Evolutionary conservation across 768 basidiomycete genomes (phyloP), one percentile per base, ranked within the genome.

Genomic region (Mycena floridula): DNA sequence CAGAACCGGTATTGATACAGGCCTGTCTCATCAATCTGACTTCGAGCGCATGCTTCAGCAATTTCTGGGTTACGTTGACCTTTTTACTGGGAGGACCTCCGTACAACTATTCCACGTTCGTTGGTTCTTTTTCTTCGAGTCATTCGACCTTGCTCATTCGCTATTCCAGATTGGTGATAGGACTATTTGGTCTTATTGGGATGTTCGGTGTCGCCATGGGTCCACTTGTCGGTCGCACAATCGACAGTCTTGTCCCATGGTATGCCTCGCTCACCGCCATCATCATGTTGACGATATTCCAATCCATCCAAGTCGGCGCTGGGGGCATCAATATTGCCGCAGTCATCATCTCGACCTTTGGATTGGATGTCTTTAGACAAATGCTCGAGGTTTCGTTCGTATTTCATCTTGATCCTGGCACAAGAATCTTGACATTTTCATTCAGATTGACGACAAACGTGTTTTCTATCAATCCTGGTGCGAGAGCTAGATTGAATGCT

Each of bases 1-100:
- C 85, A 0, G 87, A 93, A 59, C 90, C 91, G 0, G 63, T 84
- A 18, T 65, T 94, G 24, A 72, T 90, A 8, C 90, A 93, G 58
- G 67, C 72, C 2, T 67, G 73, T 48, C 60, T 88, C 50, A 69
- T 88, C 54, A 76, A 79, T 50, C 56, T 88, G 13, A 73, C 70
- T 11, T 74, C 73, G 47, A 82, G 82, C 21, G 82, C 78, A 41
- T 81, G 65, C 40, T 76, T 75, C 54, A 70, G 65, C 9, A 74
- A 68, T 51, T 82, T 79, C 51, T 82, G 84, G 84, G 82, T 85
- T 3, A 85, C 84, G 0, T 59, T 88, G 48, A 90, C 89, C 0
- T 94, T 92, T 67, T 66, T 92, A 18, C 79, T 95, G 2, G 82
- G 81, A 7, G 85, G 81, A 5, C 62, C 79, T 3, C 85, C 85